phyloP scores from a whole-genome alignment of 352 stramenopile species.

The Globisporangium solare region DNA sequence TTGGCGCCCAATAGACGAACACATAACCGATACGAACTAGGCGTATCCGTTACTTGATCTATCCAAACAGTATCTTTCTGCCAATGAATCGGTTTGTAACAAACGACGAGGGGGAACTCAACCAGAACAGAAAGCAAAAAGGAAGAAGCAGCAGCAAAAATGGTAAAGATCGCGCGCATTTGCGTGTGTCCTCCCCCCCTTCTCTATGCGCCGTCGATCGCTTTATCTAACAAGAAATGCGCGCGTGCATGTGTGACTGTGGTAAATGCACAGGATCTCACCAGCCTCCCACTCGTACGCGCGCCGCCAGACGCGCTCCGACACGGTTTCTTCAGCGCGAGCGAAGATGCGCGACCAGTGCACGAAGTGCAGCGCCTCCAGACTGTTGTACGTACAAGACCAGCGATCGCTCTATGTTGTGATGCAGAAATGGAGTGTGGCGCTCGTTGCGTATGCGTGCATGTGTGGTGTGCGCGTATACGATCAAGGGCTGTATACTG shows the following conservation, averaged over 20 bases:
- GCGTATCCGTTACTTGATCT: neutral
- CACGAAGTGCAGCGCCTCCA: conserved; percentile 85
- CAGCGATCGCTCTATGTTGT: neutral
- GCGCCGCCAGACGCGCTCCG: conserved; percentile 74
- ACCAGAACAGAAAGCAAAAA: conserved; percentile 8
- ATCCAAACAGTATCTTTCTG: neutral
- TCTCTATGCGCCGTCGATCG: too few relatives aligned
- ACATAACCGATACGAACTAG: too few relatives aligned
- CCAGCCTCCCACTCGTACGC: conserved; percentile 76
- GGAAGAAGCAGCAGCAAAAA: conserved; percentile 3
- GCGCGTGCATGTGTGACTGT: neutral
- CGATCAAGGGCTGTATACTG: neutral
- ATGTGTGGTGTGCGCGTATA: neutral
- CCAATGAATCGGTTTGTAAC: neutral
- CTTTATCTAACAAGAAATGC: neutral
- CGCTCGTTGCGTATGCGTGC: too few relatives aligned
- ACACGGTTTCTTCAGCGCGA: conserved; percentile 82
- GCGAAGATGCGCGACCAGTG: conserved; percentile 71
- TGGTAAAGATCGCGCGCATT: conserved; percentile 5
- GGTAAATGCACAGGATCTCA: conserved; percentile 41
- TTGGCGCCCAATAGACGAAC: neutral
- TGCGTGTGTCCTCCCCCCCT: neutral
- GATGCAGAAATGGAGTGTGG: neutral
- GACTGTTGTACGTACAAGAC: conserved; percentile 40
- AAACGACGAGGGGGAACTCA: conserved; percentile 1